Base-by-base conservation (phyloP, 768 basidiomycete genomes). In the Rhizopogon rudus region DNA sequence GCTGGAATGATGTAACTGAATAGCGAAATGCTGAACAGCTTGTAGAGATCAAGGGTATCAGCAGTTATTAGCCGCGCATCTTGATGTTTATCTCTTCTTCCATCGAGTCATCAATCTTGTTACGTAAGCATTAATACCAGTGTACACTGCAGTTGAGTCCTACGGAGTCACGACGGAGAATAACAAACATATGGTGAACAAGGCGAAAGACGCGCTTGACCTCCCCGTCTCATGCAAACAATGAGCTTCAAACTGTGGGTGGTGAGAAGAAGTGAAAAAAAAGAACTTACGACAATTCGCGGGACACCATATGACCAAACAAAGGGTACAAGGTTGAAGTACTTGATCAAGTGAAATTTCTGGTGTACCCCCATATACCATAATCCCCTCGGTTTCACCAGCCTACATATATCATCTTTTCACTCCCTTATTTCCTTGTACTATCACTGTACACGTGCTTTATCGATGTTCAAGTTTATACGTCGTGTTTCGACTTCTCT, bases 401-500 rank as follows among this genome's bases (percentile, higher is more conserved):
- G 41, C 28, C n/a, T 45, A 42, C 35, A 13, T 54, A 41, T 22
- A 20, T 31, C 39, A 33, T 48, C 41, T 53, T 53, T 45, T 7
- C 35, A 35, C 29, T 25, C 43, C n/a, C n/a, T n/a, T n/a, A n/a
- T n/a, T 40, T 43, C 25, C 25, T 6, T 22, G 28, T 37, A 37
- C 35, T 37, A 37, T 37, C 35, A 37, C 13, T 37, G 10, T 37
- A 45, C 28, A 39, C 51, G 33, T 51, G 33, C 31, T 8, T 42
- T 44, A 31, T 41, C 39, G 53, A 72, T 90, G 88, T 88, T 88
- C 71, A 78, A 79, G 59, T 75, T 90, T 60, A 71, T 90, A 60
- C 79, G 88, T 61, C 83, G 87, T 44, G 83, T 89, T 57, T 89
- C 88, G 0, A 77, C 79, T 63, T 83, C 83, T 13, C 76, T 88